phyloP scores from a whole-genome alignment of 208 protist genomes.

The Sergeia podlipaevii region DNA sequence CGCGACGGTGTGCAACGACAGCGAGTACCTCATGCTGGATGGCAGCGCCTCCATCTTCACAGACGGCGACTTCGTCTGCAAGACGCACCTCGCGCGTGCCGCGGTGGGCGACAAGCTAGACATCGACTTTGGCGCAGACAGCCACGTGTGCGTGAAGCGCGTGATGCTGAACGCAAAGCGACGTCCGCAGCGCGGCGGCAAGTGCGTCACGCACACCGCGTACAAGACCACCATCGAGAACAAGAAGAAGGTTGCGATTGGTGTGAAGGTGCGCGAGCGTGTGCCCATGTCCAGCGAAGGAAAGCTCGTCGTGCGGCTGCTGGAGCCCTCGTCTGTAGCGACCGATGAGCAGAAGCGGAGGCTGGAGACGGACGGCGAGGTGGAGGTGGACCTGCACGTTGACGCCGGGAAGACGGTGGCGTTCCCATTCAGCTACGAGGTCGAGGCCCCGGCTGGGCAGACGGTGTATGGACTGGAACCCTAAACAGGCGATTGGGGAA shows the following conservation, averaged over 20 bases:
- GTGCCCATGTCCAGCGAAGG: conserved; percentile 25
- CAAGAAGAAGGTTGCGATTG: conserved; percentile 8
- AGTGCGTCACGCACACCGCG: conserved; percentile 1
- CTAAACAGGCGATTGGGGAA: no score
- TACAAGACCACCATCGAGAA: conserved; percentile 20
- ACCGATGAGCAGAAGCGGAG: conserved; percentile 1
- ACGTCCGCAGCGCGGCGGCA: conserved; percentile 7
- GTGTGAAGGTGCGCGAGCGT: conserved; percentile 12
- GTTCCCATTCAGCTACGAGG: conserved; percentile 15
- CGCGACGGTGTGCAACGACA: conserved; percentile 17
- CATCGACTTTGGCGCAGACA: conserved; percentile 22
- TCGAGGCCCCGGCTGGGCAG: conserved; percentile 14
- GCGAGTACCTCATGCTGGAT: conserved; percentile 14
- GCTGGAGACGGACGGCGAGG: conserved; percentile 17
- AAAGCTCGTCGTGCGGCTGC: conserved; percentile 19
- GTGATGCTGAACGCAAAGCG: conserved; percentile 8
- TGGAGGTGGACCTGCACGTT: conserved; percentile 18
- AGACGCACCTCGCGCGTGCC: conserved; percentile 7
- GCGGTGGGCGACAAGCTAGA: conserved; percentile 16
- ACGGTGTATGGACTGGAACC: no score
- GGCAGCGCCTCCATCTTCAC: conserved; percentile 16
- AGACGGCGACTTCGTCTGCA: conserved; percentile 22
- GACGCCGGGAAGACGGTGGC: not conserved
- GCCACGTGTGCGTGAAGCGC: conserved; percentile 13
- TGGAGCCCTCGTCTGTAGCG: conserved; percentile 12